Evolutionary conservation across 768 basidiomycete genomes (phyloP).

Genomic region (Tylopilus felleus): DNA sequence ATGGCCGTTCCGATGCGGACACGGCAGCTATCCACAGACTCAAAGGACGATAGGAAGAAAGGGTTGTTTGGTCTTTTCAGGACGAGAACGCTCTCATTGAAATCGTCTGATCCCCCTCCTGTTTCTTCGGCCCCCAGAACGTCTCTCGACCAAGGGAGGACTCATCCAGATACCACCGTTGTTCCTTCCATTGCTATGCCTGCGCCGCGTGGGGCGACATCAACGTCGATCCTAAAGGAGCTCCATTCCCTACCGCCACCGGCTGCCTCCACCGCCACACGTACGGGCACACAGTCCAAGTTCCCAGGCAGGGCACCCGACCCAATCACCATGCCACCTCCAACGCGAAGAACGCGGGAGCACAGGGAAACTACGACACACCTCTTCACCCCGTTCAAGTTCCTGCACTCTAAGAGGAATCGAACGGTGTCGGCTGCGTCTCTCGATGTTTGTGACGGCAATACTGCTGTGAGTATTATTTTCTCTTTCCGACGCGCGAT

Average conservation of each 20-base stretch:
- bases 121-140: constrained; percentile 18
- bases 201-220: constrained; percentile 12
- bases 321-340: constrained; percentile 30
- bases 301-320: constrained; percentile 17
- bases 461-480: constrained; percentile 56
- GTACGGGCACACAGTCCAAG: constrained; percentile 16
- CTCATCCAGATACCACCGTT: constrained; percentile 6
- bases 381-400: constrained; percentile 61
- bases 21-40: constrained; percentile 29
- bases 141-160: constrained; percentile 22
- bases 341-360: constrained; percentile 30
- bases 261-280: constrained; percentile 3
- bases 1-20: constrained; percentile 17
- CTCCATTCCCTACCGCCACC: constrained; percentile 1
- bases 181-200: constrained; percentile 1
- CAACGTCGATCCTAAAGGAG: constrained; percentile 19
- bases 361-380: constrained; percentile 42
- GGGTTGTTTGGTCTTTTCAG: constrained; percentile 32
- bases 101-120: constrained; percentile 24
- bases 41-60: constrained; percentile 34
- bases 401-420: constrained; percentile 54
- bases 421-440: constrained; percentile 72
- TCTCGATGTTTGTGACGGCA: constrained; percentile 72
- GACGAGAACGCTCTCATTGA: constrained; percentile 31
- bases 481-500: neutral